Conservation (phyloP, 805 yeast genomes). For the Metschnikowia bowlesiae region DNA sequence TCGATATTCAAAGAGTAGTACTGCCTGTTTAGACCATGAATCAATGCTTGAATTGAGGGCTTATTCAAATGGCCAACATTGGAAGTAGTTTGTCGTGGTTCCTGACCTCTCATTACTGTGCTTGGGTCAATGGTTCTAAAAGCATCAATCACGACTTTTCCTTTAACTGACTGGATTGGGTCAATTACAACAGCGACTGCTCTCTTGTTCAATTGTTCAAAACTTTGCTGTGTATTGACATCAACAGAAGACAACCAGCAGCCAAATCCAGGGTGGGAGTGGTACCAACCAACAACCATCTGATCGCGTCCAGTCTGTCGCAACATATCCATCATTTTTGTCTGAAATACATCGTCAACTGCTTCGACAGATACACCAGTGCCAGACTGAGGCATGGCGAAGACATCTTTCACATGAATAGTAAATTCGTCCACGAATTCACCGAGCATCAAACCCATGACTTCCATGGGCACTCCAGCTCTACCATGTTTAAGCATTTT, state of each 20-base stretch:
- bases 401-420: constrained; percentile 94
- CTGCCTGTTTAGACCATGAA: constrained; percentile 95
- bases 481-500: constrained; percentile 98
- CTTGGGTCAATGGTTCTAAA: constrained; percentile 89
- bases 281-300: constrained; percentile 99
- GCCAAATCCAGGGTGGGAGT: constrained; percentile 99
- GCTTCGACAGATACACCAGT: constrained; percentile 99
- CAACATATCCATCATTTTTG: constrained; percentile 99
- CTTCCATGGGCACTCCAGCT: constrained; percentile 77
- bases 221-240: constrained; percentile 95
- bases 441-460: constrained; percentile 98
- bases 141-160: constrained; percentile 98
- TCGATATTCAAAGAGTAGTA: constrained; percentile 94
- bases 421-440: constrained; percentile 97
- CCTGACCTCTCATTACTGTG: constrained; percentile 90
- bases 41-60: constrained; percentile 93
- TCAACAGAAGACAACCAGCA: constrained; percentile 98
- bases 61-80: constrained; percentile 93
- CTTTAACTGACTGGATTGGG: constrained; percentile 97
- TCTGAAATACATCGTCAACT: constrained; percentile 97
- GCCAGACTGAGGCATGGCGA: constrained; percentile 99
- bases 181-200: constrained; percentile 99
- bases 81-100: constrained; percentile 96
- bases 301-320: constrained; percentile 99
- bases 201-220: constrained; percentile 90